A percentile compares a stretch with the other conserved stretches of the same genome.
Evolutionary conservation across 2,329 filamentous ascomycete species (phyloP).

Genomic region (Fusarium mangiferae): DNA sequence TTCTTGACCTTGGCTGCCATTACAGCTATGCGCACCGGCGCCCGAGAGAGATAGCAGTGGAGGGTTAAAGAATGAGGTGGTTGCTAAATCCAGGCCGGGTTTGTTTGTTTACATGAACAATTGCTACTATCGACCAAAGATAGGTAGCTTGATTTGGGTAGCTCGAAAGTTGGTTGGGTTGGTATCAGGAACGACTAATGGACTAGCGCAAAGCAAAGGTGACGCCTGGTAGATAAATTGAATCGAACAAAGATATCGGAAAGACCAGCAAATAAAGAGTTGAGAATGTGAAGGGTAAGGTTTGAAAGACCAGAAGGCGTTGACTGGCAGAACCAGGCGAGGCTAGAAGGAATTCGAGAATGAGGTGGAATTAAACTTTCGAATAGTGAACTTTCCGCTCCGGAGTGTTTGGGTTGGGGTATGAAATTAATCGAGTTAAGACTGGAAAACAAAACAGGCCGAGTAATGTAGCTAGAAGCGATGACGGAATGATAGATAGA

Average conservation of each 20-base stretch:
- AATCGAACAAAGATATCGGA: background rate
- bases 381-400: conserved; percentile 1
- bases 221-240: conserved; percentile 18
- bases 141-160: conserved; percentile 29
- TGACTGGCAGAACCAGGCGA: conserved; percentile 12
- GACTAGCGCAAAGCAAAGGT: conserved; percentile 19
- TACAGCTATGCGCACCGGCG: conserved; percentile 34
- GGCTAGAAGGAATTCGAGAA: conserved; percentile 6
- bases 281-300: conserved; percentile 2
- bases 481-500: background rate
- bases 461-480: background rate
- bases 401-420: background rate
- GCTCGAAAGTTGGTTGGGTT: conserved; percentile 22
- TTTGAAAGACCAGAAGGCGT: conserved; percentile 26
- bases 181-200: conserved; percentile 24
- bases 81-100: conserved; percentile 10
- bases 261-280: conserved; percentile 28
- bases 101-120: conserved; percentile 44
- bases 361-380: conserved; percentile 28
- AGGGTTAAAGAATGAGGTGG: background rate
- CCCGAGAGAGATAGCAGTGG: background rate
- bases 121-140: conserved; percentile 30
- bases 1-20: conserved; percentile 68
- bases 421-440: conserved; percentile 2
- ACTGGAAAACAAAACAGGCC: conserved; percentile 3